Conservation (phyloP, 371 early-diverging fungal species). For the Apophysomyces variabilis region DNA sequence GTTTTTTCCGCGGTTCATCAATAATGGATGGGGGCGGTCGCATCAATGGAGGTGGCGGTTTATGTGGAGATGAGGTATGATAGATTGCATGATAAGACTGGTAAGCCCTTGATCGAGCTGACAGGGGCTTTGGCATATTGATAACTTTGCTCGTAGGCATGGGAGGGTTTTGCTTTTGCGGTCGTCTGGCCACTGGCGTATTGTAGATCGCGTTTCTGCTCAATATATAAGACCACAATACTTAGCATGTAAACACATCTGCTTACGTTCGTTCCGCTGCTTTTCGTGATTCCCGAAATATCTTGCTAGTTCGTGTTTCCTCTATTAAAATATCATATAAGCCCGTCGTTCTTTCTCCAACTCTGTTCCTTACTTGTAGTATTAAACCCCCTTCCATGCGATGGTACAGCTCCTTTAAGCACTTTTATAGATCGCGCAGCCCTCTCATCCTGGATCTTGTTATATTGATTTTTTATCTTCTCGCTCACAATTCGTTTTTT, state of each 20-base stretch:
- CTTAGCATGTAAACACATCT: neutral
- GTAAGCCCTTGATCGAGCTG: slow-evolving; percentile 16
- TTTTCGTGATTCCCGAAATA: slow-evolving; percentile 40
- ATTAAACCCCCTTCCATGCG: slow-evolving; percentile 24
- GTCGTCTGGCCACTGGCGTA: slow-evolving; percentile 11
- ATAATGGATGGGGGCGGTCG: neutral
- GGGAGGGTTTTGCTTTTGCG: neutral
- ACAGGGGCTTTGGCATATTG: slow-evolving; percentile 20
- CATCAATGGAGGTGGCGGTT: slow-evolving; percentile 7
- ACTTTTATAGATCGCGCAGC: slow-evolving; percentile 48
- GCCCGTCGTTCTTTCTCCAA: too few species aligned
- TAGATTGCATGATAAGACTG: slow-evolving; percentile 17
- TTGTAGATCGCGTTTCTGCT: slow-evolving; percentile 36
- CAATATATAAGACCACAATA: neutral
- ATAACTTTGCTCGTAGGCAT: slow-evolving; percentile 11
- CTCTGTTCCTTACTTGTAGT: slow-evolving; percentile 27
- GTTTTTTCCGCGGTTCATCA: neutral
- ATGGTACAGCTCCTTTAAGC: slow-evolving; percentile 32
- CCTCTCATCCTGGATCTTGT: slow-evolving; percentile 43
- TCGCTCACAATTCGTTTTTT: slow-evolving; percentile 36
- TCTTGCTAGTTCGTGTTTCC: slow-evolving; percentile 33
- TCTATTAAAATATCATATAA: slow-evolving; percentile 16
- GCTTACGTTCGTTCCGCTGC: slow-evolving; percentile 40
- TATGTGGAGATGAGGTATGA: neutral
- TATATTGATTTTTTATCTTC: slow-evolving; percentile 48